These are phyloP conservation scores for Desmodesmus armatus DNA, from an alignment of 139 green algal genomes.

Conservation along the genomic window DNA sequence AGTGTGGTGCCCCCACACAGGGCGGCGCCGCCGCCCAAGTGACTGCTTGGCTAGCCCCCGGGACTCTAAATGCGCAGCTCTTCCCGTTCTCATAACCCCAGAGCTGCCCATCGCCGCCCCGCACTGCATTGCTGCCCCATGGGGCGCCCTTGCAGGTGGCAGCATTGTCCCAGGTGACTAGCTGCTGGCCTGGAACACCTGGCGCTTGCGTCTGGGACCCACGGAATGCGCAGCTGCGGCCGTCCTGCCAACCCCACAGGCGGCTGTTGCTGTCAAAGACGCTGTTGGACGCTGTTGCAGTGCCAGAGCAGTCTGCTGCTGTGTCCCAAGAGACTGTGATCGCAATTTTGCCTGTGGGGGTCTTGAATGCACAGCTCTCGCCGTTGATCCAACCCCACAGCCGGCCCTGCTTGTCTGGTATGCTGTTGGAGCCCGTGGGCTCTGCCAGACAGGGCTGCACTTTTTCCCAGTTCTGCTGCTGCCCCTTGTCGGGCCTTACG, in stretches of 20 bases:
- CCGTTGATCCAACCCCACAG: conserved; percentile 55
- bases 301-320: neutral
- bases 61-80: conserved; percentile 44
- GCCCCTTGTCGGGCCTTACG: too few relatives aligned
- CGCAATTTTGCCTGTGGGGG: neutral
- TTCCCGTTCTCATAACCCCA: conserved; percentile 44
- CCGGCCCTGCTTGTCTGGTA: conserved; percentile 46
- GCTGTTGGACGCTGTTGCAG: neutral
- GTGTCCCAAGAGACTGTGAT: neutral
- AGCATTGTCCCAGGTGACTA: conserved; percentile 22
- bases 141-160: conserved; percentile 30
- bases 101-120: neutral
- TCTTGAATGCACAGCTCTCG: conserved; percentile 45
- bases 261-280: conserved; percentile 27
- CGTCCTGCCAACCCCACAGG: conserved; percentile 51
- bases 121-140: conserved; percentile 23
- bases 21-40: conserved; percentile 39
- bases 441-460: conserved; percentile 3
- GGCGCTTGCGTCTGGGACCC: neutral
- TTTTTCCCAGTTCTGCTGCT: neutral
- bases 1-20: neutral
- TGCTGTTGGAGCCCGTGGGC: conserved; percentile 12
- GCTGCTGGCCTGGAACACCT: neutral
- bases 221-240: conserved; percentile 45
- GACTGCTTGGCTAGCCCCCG: conserved; percentile 44